A percentile compares a stretch with the other conserved stretches of the same genome.
Conservation (phyloP, 768 basidiomycete species). For the Lentinula boryana region DNA sequence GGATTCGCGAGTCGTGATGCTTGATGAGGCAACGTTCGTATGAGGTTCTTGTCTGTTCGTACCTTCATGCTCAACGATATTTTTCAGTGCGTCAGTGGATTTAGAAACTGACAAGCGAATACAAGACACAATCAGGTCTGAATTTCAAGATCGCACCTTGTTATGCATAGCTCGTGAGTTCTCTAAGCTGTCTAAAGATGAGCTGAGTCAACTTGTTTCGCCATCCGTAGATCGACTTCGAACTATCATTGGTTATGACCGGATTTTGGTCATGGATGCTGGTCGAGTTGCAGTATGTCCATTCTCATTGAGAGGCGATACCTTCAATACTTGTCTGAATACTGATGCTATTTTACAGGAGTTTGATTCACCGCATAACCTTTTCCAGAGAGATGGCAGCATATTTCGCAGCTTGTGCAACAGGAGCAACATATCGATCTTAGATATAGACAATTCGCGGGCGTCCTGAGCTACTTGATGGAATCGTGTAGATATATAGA, state of each 20-base stretch:
- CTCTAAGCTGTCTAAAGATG: not conserved
- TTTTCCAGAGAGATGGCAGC: constrained; percentile 41
- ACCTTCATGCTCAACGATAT: not conserved
- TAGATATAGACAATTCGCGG: constrained; percentile 30
- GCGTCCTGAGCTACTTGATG: not conserved
- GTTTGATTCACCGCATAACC: constrained; percentile 49
- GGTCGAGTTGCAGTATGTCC: constrained; percentile 40
- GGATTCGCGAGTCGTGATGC: constrained; percentile 52
- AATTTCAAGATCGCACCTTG: constrained; percentile 56
- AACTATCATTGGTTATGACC: constrained; percentile 61
- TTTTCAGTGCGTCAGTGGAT: constrained; percentile 42
- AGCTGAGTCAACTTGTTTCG: not conserved
- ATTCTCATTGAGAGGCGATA: too few species aligned
- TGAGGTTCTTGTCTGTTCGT: not conserved
- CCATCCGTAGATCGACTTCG: constrained; percentile 42
- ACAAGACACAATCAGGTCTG: constrained; percentile 56
- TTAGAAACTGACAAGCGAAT: constrained; percentile 63
- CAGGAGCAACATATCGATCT: constrained; percentile 40
- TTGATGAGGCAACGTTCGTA: constrained; percentile 51
- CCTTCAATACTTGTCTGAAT: not conserved
- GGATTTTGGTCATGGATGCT: constrained; percentile 57
- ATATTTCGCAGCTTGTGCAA: constrained; percentile 63
- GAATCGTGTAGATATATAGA: not conserved
- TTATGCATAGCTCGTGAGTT: constrained; percentile 55
- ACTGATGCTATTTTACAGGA: constrained; percentile 25